Evolutionary conservation across 257 asterid species (phyloP), one percentile per base, ranked within the genome.

Genomic region (Solanum bukasovii): DNA sequence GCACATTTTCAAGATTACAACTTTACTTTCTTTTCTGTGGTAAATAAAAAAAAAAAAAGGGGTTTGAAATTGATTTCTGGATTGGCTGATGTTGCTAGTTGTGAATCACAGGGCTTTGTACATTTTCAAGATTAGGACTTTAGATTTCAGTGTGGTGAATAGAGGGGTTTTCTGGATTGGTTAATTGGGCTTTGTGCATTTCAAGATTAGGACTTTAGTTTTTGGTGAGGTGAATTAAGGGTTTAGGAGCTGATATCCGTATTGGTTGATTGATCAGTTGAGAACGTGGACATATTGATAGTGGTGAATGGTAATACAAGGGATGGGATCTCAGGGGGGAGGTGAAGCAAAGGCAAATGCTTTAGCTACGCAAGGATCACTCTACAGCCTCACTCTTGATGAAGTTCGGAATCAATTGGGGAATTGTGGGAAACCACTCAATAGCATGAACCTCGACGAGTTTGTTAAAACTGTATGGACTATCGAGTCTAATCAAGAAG

Each of bases 371-470:
- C 95, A 95, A 90, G 98, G 98, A 29, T 96, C 99, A 14, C 35
- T 95, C 52, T 95, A 95, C 90, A 94, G 90, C 87, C 98, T 96
- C 91, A 96, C 99, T 84, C 96, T 96, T 85, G 99, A 96, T 87
- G 98, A 96, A 93, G 98, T 97, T 84, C 97, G 95, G 87, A 93
- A 89, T 81, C 98, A 97, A 77, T 93, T 97, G 82, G 94, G 98
- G 86, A 98, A 94, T 92, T 87, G 94, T 65, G 97, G 94, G 85
- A 95, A 94, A 89, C 98, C 98, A 63, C 90, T 97, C 2, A 90
- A 93, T 84, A 94, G 95, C 86, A 95, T 97, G 99, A 95, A 97
- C 92, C 95, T 97, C 65, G 98, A 97, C 90, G 99, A 97, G 92
- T 98, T 97, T 89, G 93, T 97, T 37, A 97, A 93, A 94, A 94